Percentiles rank a stretch among this genome's conserved stretches.
These are phyloP conservation scores for Tylopilus balloui DNA, from an alignment of 768 basidiomycete genomes.

Conservation along the genomic window DNA sequence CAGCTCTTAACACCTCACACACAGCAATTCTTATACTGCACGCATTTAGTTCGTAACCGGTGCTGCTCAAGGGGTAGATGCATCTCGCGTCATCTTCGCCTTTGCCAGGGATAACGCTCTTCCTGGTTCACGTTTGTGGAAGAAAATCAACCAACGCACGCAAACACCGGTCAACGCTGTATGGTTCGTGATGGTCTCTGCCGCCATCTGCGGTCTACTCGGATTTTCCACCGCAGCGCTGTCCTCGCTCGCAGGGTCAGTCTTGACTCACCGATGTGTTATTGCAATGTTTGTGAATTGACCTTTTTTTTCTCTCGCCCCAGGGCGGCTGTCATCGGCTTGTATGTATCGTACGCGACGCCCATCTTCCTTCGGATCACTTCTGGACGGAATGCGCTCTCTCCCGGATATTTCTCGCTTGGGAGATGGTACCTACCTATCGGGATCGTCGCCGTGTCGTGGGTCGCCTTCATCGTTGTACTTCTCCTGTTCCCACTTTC, in stretches of 20 bases:
- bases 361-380: slow-evolving; percentile 72
- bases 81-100: slow-evolving; percentile 70
- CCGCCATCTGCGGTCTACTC: slow-evolving; percentile 57
- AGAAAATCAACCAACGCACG: slow-evolving; percentile 51
- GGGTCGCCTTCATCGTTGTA: slow-evolving; percentile 60
- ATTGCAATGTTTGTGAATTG: not conserved
- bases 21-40: not conserved
- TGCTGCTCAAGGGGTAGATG: slow-evolving; percentile 71
- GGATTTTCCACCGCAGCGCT: slow-evolving; percentile 64
- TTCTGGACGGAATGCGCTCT: slow-evolving; percentile 53
- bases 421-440: slow-evolving; percentile 59
- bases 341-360: slow-evolving; percentile 60
- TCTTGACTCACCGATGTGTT: not conserved
- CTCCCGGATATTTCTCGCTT: slow-evolving; percentile 57
- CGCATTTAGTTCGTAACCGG: slow-evolving; percentile 58
- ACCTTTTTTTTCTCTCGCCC: not conserved
- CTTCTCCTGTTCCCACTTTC: slow-evolving; percentile 55
- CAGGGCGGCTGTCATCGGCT: slow-evolving; percentile 66
- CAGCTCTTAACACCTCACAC: no score
- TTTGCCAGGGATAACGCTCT: slow-evolving; percentile 72
- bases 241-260: slow-evolving; percentile 63
- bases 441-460: slow-evolving; percentile 57
- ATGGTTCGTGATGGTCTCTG: slow-evolving; percentile 60
- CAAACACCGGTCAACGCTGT: slow-evolving; percentile 73
- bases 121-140: slow-evolving; percentile 70